These are phyloP conservation scores for Tuber borchii DNA, from an alignment of 495 filamentous ascomycete genomes.

Conservation along the genomic window DNA sequence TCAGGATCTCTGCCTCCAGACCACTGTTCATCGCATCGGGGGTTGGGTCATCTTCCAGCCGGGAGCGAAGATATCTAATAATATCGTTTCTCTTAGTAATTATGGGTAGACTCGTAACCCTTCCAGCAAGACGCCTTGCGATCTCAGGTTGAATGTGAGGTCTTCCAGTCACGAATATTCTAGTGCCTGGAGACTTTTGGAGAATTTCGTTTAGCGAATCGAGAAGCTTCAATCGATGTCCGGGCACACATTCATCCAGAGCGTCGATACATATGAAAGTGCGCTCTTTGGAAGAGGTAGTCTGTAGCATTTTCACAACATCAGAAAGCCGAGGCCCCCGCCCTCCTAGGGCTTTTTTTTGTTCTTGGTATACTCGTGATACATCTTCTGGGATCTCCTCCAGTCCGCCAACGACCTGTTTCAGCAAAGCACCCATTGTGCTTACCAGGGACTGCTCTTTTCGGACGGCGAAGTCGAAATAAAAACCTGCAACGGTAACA, in stretches of 20 bases:
- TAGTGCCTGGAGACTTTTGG: neutral
- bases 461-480: neutral
- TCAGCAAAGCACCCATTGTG: neutral
- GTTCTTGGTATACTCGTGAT: neutral
- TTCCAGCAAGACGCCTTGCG: neutral
- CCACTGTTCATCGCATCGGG: neutral
- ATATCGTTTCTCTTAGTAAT: neutral
- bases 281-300: neutral
- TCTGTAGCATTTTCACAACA: neutral
- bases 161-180: neutral
- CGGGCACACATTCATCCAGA: neutral
- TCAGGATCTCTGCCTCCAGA: neutral
- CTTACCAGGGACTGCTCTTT: neutral
- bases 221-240: neutral
- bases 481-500: neutral
- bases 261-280: neutral
- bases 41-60: neutral
- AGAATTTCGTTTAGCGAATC: neutral
- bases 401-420: neutral
- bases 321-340: neutral
- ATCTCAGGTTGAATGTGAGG: neutral
- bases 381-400: neutral
- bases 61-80: neutral
- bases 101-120: neutral
- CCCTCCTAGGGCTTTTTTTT: neutral